phyloP scores from a whole-genome alignment of 768 basidiomycete species.

The Phylloporus sp. region DNA sequence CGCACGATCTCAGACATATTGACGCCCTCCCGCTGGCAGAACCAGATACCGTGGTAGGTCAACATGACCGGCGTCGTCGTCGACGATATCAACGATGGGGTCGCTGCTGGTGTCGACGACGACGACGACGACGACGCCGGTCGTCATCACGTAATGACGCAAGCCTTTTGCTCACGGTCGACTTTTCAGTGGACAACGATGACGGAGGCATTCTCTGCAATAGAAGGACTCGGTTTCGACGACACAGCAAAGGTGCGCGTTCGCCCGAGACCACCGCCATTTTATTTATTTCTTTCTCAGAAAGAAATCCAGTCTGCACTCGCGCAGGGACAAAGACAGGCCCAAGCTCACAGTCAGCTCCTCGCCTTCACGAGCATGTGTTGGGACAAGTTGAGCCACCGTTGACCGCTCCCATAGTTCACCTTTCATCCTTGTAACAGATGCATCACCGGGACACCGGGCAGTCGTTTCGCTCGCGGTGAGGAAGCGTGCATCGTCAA shows the following conservation, averaged over 20 bases:
- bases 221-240: constrained; percentile 53
- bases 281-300: constrained; percentile 45
- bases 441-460: constrained; percentile 76
- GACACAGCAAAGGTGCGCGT: constrained; percentile 63
- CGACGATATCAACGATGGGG: constrained; percentile 1
- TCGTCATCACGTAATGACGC: constrained; percentile 20
- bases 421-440: constrained; percentile 36
- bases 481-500: constrained; percentile 83
- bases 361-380: constrained; percentile 80
- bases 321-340: constrained; percentile 76
- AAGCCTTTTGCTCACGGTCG: constrained; percentile 24
- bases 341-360: constrained; percentile 67
- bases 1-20: constrained; percentile 27
- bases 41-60: neutral
- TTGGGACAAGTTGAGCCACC: constrained; percentile 78
- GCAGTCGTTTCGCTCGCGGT: constrained; percentile 67
- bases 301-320: constrained; percentile 79
- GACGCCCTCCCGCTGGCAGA: constrained; percentile 11
- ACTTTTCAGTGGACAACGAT: too few species aligned
- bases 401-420: neutral
- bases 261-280: too few species aligned
- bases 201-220: constrained; percentile 26
- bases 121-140: neutral
- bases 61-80: constrained; percentile 1
- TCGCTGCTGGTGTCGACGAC: constrained; percentile 11